phyloP scores from a whole-genome alignment of 2,329 filamentous ascomycete species.

The Sporothrix brasiliensis region DNA sequence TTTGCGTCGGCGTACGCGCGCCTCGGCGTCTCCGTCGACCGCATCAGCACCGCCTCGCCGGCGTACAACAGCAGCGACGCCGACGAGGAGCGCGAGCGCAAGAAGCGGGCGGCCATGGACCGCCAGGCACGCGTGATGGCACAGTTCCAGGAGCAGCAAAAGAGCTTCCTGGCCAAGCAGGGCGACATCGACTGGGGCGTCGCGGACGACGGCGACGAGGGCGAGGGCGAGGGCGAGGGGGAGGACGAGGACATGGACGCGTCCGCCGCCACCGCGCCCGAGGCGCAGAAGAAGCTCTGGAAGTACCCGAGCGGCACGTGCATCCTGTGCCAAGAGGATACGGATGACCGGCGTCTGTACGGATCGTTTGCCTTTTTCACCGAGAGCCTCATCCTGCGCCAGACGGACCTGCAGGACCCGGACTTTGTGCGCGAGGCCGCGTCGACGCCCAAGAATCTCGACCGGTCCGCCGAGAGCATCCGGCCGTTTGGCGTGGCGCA shows the following conservation, averaged over 20 bases:
- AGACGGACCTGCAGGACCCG: slow-evolving; percentile 79
- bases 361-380: slow-evolving; percentile 91
- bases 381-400: slow-evolving; percentile 81
- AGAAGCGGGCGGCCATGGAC: slow-evolving; percentile 87
- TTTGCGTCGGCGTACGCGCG: slow-evolving; percentile 70
- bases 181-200: slow-evolving; percentile 87
- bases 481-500: slow-evolving; percentile 89
- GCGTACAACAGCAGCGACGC: slow-evolving; percentile 61
- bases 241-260: slow-evolving; percentile 59
- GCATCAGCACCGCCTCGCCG: slow-evolving; percentile 81
- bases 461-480: slow-evolving; percentile 78
- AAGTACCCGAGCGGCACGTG: slow-evolving; percentile 92
- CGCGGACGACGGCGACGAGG: slow-evolving; percentile 71
- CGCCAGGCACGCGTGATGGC: slow-evolving; percentile 95
- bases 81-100: slow-evolving; percentile 75
- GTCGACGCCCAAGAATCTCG: slow-evolving; percentile 76
- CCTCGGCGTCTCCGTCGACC: slow-evolving; percentile 70
- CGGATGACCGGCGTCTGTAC: slow-evolving; percentile 83
- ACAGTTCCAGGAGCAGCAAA: slow-evolving; percentile 96
- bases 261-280: slow-evolving; percentile 38
- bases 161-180: slow-evolving; percentile 89
- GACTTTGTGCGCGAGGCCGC: slow-evolving; percentile 84
- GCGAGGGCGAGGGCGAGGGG: slow-evolving; percentile 67
- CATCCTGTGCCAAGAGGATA: slow-evolving; percentile 95
- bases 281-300: slow-evolving; percentile 70